Base-by-base conservation (phyloP, 257 asterid species). In the Cordia subcordata region DNA sequence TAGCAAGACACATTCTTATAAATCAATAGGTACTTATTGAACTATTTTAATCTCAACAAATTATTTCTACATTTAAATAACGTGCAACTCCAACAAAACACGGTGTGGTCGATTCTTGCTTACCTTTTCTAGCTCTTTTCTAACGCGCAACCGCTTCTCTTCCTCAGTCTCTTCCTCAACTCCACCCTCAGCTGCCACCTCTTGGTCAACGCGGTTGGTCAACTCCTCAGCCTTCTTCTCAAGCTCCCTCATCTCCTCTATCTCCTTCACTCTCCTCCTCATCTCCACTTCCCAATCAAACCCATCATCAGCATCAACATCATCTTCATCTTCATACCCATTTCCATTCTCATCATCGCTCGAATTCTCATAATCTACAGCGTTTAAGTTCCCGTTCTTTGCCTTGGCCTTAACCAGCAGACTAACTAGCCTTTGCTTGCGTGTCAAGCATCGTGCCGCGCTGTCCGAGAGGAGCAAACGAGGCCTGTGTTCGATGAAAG, bases 161-260 rank as follows among this genome's bases (percentile, higher is more conserved):
- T 85, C 95, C 62, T 92, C 98, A 18, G 82, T 76, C 60, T 85
- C 94, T 57, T 85, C 88, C 35, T 62, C 37, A 15, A 60, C 70
- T 8, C 71, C 74, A 47, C 55, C 77, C 10, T 68, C 73, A 13
- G 58, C 81, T 35, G 33, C 71, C 57, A 62, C 73, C 63, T 85
- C 96, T 56, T 77, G 76, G 56, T 82, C 96, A 51, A 80, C 82
- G 61, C 53, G 67, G 57, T 74, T 74, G 81, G 83, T 95, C 79
- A 88, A 68, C 62, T 91, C 98, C 64, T 88, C 98, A 4, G 96
- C 98, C 73, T 79, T 88, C 71, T 77, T 85, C 74, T 85, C 98
- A 75, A 88, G 54, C 79, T 88, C 98, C 73, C 67, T 79, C 92
- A 79, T 88, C 58, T 85, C 98, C 64, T 91, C 94, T 52, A 85